These are phyloP conservation scores for Blastocladiella emersonii DNA, from an alignment of 371 early-diverging fungal genomes.

Conservation along the genomic window DNA sequence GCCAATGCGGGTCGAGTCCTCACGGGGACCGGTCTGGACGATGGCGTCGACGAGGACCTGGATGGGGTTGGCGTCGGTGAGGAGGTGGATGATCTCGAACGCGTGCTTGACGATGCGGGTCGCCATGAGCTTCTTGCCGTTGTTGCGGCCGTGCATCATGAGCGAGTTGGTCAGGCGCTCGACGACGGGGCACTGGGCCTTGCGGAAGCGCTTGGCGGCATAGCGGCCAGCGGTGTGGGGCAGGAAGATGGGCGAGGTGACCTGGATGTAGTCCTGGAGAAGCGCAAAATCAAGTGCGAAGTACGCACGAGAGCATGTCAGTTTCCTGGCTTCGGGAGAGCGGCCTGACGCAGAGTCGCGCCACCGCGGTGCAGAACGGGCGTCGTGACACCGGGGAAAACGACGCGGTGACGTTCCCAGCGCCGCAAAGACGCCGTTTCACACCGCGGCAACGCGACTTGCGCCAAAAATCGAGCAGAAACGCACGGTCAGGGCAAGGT, in stretches of 20 bases:
- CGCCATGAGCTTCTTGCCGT: slow-evolving; percentile 99
- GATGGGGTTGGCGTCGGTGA: slow-evolving; percentile 98
- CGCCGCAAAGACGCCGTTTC: no score
- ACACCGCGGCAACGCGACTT: neutral
- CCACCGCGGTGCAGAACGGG: no score
- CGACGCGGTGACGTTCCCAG: no score
- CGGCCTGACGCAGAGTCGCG: no score
- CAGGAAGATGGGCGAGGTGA: slow-evolving; percentile 87
- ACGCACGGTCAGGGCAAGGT: slow-evolving; percentile 61
- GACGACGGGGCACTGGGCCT: slow-evolving; percentile 98
- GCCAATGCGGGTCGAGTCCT: slow-evolving; percentile 99
- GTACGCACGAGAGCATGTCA: neutral
- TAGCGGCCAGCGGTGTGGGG: slow-evolving; percentile 98
- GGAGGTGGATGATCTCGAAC: slow-evolving; percentile 97
- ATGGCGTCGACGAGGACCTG: slow-evolving; percentile 99
- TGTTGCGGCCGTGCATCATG: slow-evolving; percentile 99
- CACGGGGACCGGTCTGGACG: slow-evolving; percentile 99
- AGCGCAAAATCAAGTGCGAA: neutral
- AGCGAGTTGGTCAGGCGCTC: slow-evolving; percentile 99
- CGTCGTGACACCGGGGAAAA: no score
- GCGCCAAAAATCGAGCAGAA: neutral
- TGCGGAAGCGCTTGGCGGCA: slow-evolving; percentile 94
- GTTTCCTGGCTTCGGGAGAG: neutral
- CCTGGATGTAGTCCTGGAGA: slow-evolving; percentile 75
- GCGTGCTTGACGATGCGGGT: slow-evolving; percentile 98